Conservation (phyloP, 768 basidiomycete genomes). For the Psilocybe azurescens region DNA sequence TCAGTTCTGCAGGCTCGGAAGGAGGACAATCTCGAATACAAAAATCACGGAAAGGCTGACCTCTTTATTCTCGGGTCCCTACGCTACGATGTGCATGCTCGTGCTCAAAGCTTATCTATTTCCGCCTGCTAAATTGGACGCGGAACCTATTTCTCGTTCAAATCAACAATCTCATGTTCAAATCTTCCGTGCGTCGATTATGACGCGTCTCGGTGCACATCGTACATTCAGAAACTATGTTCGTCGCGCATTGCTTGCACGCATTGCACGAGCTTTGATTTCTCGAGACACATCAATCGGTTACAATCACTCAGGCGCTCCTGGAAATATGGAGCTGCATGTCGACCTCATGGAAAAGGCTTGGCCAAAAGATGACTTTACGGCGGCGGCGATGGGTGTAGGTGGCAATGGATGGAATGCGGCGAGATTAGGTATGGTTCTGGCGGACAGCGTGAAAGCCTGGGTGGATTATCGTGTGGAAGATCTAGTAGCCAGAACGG, state of each 20-base stretch:
- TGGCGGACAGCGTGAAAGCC: constrained; percentile 58
- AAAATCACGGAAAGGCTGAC: constrained; percentile 61
- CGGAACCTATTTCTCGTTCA: constrained; percentile 18
- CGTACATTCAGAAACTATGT: constrained; percentile 69
- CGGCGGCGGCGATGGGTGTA: constrained; percentile 30
- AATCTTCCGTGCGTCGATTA: constrained; percentile 32
- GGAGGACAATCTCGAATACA: constrained; percentile 51
- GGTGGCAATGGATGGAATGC: constrained; percentile 67
- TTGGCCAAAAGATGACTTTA: constrained; percentile 69
- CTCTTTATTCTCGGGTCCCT: constrained; percentile 66
- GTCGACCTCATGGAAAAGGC: constrained; percentile 72
- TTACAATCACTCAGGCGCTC: constrained; percentile 65
- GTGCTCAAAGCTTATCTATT: constrained; percentile 64
- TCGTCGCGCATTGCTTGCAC: constrained; percentile 61
- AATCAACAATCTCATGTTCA: constrained; percentile 1
- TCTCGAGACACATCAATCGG: constrained; percentile 52
- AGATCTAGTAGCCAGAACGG: constrained; percentile 24
- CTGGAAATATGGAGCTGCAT: constrained; percentile 63
- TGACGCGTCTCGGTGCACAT: constrained; percentile 61
- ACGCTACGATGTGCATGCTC: constrained; percentile 66
- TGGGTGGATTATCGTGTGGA: constrained; percentile 57
- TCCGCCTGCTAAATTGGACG: constrained; percentile 39
- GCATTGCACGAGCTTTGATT: constrained; percentile 73
- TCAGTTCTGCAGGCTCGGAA: constrained; percentile 50
- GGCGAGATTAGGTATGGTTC: constrained; percentile 54